Evolutionary conservation across 1,139 yeast species (phyloP).

Genomic region (Sugiyamaella neomexicana): DNA sequence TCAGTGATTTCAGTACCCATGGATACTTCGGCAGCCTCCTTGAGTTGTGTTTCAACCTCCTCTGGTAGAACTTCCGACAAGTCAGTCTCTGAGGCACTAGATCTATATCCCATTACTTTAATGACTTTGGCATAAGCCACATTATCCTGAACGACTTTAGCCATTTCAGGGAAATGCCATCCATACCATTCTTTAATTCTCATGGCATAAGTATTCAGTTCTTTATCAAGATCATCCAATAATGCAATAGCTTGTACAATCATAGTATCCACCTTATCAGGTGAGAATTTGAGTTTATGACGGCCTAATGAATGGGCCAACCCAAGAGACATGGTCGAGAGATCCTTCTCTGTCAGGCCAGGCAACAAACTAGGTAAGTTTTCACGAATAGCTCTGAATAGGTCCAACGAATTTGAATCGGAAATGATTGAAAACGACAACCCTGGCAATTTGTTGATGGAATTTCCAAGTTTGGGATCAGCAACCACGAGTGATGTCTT

Average conservation of each 20-base stretch:
- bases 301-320: constrained; percentile 93
- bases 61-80: constrained; percentile 91
- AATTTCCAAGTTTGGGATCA: constrained; percentile 92
- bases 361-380: constrained; percentile 91
- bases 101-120: constrained; percentile 90
- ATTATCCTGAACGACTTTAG: constrained; percentile 93
- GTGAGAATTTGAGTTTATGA: constrained; percentile 94
- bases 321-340: constrained; percentile 94
- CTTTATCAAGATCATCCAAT: constrained; percentile 95
- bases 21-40: constrained; percentile 94
- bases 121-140: constrained; percentile 77
- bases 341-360: constrained; percentile 80
- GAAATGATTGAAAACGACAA: constrained; percentile 84
- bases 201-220: constrained; percentile 96
- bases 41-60: constrained; percentile 51
- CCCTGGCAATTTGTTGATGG: constrained; percentile 88
- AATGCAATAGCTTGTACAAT: constrained; percentile 98
- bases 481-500: constrained; percentile 89
- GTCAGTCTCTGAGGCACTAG: constrained; percentile 86
- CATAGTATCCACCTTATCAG: constrained; percentile 98
- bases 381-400: constrained; percentile 93
- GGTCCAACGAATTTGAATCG: constrained; percentile 91
- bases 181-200: constrained; percentile 99
- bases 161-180: constrained; percentile 99
- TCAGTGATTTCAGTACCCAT: constrained; percentile 98